phyloP scores from a whole-genome alignment of 1,284 basidiomycete species.

The Malassezia dermatis region DNA sequence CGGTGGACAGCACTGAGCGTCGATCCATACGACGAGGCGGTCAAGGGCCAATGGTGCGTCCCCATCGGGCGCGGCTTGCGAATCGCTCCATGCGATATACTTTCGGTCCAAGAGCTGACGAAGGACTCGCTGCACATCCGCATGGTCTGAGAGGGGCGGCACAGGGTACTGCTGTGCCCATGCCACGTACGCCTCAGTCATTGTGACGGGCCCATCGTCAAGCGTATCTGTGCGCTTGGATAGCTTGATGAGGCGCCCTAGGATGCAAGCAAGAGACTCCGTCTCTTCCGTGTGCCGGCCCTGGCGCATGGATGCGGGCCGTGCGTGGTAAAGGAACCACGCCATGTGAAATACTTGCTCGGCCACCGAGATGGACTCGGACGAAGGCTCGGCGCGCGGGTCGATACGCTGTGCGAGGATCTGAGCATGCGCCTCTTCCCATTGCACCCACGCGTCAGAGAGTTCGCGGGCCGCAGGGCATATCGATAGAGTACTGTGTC shows the following conservation, averaged over 20 bases:
- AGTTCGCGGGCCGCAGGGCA: constrained; percentile 3
- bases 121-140: neutral
- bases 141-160: neutral
- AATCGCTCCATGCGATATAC: neutral
- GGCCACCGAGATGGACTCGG: neutral
- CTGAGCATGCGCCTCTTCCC: constrained; percentile 2
- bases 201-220: neutral
- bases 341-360: neutral
- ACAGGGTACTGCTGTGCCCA: neutral
- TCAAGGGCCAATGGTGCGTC: neutral
- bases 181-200: neutral
- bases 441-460: neutral
- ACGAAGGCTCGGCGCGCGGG: neutral
- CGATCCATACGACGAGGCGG: neutral
- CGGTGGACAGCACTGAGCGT: neutral
- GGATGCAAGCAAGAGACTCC: neutral
- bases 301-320: neutral
- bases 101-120: neutral
- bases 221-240: neutral
- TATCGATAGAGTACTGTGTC: neutral
- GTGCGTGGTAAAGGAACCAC: neutral
- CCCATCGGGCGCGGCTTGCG: neutral
- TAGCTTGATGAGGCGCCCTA: neutral
- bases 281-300: neutral
- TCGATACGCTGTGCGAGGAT: neutral